Evolutionary conservation across 108 stramenopile species (phyloP).

Genomic region (Discostella pseudostelligera): DNA sequence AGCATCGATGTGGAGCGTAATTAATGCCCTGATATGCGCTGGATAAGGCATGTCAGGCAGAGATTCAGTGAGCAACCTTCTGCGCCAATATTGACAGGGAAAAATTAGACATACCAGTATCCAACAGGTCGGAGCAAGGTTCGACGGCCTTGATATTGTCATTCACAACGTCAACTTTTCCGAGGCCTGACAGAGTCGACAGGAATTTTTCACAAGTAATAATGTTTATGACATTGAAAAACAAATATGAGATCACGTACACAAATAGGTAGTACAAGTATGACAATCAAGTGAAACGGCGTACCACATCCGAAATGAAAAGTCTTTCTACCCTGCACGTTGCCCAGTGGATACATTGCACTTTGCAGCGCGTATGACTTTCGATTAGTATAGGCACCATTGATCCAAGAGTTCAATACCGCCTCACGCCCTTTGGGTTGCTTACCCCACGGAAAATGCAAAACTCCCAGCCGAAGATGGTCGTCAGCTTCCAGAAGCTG

Average conservation of each 20-base stretch:
- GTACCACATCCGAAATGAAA: slow-evolving; percentile 33
- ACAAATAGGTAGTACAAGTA: too few relatives aligned
- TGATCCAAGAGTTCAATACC: slow-evolving; percentile 11
- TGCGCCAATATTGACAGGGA: too few relatives aligned
- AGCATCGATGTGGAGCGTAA: slow-evolving; percentile 24
- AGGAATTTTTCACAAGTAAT: too few relatives aligned
- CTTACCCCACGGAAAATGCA: slow-evolving; percentile 29
- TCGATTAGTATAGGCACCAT: background rate
- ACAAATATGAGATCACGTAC: too few relatives aligned
- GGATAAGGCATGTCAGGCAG: slow-evolving; percentile 13
- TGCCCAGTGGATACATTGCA: slow-evolving; percentile 10
- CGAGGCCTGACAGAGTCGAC: too few relatives aligned
- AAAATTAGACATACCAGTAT: background rate
- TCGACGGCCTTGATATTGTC: slow-evolving; percentile 21
- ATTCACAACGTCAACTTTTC: slow-evolving; percentile 18
- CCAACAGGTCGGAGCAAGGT: slow-evolving; percentile 18
- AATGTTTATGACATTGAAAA: too few relatives aligned
- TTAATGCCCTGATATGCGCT: slow-evolving; percentile 19
- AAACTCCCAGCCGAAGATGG: slow-evolving; percentile 18
- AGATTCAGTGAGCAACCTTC: too few relatives aligned
- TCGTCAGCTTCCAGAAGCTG: background rate
- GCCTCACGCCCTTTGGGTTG: slow-evolving; percentile 30
- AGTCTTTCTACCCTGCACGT: slow-evolving; percentile 15
- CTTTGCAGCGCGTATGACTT: slow-evolving; percentile 24
- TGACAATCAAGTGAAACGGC: too few relatives aligned